A percentile compares a stretch with the other conserved stretches of the same genome.
phyloP scores from a whole-genome alignment of 2,329 filamentous ascomycete species.

The Ascochyta viciae-villosae region DNA sequence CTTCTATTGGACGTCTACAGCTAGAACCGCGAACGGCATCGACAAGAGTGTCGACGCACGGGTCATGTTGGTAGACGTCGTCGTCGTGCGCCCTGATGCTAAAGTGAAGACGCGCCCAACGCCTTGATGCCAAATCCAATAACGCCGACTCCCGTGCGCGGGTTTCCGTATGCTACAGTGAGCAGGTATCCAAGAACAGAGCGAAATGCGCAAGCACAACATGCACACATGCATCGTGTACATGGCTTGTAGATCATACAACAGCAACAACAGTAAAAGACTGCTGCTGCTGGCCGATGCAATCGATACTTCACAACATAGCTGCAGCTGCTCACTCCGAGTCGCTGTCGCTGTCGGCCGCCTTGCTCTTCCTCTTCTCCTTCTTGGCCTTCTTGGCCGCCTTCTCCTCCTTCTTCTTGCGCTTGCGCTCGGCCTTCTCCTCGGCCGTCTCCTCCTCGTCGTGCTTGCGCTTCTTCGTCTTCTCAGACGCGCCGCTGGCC shows the following conservation, averaged over 20 bases:
- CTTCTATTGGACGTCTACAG: conserved; percentile 25
- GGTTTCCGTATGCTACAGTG: conserved; percentile 47
- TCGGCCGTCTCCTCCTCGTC: conserved; percentile 56
- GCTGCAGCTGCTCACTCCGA: conserved; percentile 36
- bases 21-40: conserved; percentile 31
- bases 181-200: conserved; percentile 38
- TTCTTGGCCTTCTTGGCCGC: conserved; percentile 46
- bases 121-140: conserved; percentile 38
- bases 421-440: conserved; percentile 57
- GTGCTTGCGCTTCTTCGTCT: conserved; percentile 57
- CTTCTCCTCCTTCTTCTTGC: conserved; percentile 79
- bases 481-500: conserved; percentile 43
- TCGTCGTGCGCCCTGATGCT: conserved; percentile 33
- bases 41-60: conserved; percentile 28
- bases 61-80: conserved; percentile 30
- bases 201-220: conserved; percentile 32
- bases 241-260: conserved; percentile 23
- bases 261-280: conserved; percentile 19
- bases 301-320: conserved; percentile 21
- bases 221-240: conserved; percentile 29
- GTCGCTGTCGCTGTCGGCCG: conserved; percentile 35
- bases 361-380: conserved; percentile 43
- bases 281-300: conserved; percentile 24
- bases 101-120: conserved; percentile 43
- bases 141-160: conserved; percentile 43